A percentile compares a stretch with the other conserved stretches of the same genome.
Conservation (phyloP, 495 filamentous ascomycete species). For the Neurospora hispaniola region DNA sequence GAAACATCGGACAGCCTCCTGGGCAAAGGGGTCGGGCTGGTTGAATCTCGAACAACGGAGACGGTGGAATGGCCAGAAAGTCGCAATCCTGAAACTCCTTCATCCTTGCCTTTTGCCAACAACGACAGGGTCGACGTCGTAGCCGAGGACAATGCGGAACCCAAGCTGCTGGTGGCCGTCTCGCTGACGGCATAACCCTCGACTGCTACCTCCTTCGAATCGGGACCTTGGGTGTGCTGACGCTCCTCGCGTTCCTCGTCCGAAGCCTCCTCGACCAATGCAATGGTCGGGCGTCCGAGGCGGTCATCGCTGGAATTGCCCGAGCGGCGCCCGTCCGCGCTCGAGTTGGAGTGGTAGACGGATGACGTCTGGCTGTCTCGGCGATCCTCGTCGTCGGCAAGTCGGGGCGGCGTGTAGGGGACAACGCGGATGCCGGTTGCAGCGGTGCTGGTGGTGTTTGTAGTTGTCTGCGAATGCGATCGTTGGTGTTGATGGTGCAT, state of each 20-base stretch:
- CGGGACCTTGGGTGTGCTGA: background rate
- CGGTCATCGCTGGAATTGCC: constrained; percentile 15
- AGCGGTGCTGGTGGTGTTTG: constrained; percentile 11
- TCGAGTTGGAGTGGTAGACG: constrained; percentile 3
- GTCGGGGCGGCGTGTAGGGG: constrained; percentile 40
- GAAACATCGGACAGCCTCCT: constrained; percentile 27
- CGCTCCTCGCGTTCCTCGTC: background rate
- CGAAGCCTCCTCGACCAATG: background rate
- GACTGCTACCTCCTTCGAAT: constrained; percentile 6
- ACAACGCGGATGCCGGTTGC: constrained; percentile 37
- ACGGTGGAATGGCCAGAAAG: constrained; percentile 26
- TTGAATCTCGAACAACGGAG: constrained; percentile 15
- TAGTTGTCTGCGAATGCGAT: constrained; percentile 43
- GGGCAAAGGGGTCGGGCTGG: constrained; percentile 12
- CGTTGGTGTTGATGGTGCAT: constrained; percentile 49
- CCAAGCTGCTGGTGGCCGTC: constrained; percentile 10
- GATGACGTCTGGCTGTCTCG: constrained; percentile 24
- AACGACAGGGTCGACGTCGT: constrained; percentile 26
- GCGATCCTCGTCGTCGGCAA: constrained; percentile 21
- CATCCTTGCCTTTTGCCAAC: constrained; percentile 30
- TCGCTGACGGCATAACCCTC: constrained; percentile 11
- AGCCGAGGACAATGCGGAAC: constrained; percentile 30
- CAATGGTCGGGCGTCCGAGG: background rate
- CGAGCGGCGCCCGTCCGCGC: constrained; percentile 9
- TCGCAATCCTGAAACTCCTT: constrained; percentile 38